Base-by-base conservation (phyloP, 495 filamentous ascomycete genomes). In the Chaetomium tenue region DNA sequence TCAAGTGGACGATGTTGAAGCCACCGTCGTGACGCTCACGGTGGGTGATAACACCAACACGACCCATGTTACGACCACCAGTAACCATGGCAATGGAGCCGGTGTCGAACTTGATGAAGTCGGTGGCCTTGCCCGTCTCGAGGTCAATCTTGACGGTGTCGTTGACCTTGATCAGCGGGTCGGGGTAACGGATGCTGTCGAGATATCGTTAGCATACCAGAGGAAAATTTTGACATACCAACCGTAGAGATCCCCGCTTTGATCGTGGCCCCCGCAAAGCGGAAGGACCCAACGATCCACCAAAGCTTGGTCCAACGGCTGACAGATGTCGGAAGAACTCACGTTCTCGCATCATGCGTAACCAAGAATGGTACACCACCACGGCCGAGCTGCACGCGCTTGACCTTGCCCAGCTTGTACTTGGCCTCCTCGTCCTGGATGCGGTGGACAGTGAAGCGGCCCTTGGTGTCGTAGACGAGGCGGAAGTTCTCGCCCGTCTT, bases 291-390 rank as follows among this genome's bases (percentile, higher is more conserved):
- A 54, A 64, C 79, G 79, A 82, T 89, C 87, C 82, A 87, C 91
- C 90, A 92, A 93, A 93, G 84, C 89, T 93, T 94, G 91, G 90
- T 92, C 92, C 91, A 95, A 96, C 92, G 92, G 87, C 92, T 96
- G 92, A 96, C 88, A 91, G 92, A 93, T 89, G 86, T 88, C 84
- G 87, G 86, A 82, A 89, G 84, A 87, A 87, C 93, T 94, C 83
- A 97, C 93, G 95, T 98, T 91, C 94, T 88, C 83, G 95, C 94
- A 91, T 98, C 94, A 88, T 98, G 95, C 91, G 95, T 98, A 90
- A 98, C 94, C 90, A 97, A 96, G 91, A 96, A 98, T 91, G 94
- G 94, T 86, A 98, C 94, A 83, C 93, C 94, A 83, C 94, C 95
- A 80, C 91, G 91, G 86, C 94, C 95, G 73, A 98, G 88, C 85